Conservation (phyloP, 306 rosid species). For the Leucaena leucocephala region DNA sequence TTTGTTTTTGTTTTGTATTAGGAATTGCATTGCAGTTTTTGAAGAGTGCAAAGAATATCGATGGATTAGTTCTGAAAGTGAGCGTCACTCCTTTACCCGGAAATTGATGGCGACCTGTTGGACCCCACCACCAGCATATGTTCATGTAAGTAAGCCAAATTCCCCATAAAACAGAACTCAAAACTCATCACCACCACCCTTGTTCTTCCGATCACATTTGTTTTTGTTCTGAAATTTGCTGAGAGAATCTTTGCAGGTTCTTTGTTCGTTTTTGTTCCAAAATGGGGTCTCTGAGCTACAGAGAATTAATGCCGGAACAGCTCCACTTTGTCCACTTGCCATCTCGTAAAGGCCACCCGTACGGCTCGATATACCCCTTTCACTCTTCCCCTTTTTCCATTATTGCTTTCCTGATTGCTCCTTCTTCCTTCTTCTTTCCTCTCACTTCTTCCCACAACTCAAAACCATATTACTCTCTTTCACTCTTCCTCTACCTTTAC, state of each 20-base stretch:
- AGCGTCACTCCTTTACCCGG: slow-evolving; percentile 32
- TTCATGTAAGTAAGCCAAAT: slow-evolving; percentile 8
- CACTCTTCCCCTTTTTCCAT: neutral
- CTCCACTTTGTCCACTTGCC: slow-evolving; percentile 20
- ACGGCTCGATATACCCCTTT: slow-evolving; percentile 17
- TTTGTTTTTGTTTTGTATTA: too few relatives aligned
- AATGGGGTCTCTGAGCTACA: neutral
- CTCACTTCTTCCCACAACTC: too few relatives aligned
- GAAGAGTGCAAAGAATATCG: slow-evolving; percentile 21
- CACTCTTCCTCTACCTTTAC: too few relatives aligned
- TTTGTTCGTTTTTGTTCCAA: slow-evolving; percentile 22
- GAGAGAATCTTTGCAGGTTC: slow-evolving; percentile 56
- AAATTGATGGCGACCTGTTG: slow-evolving; percentile 41
- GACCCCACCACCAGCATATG: slow-evolving; percentile 35
- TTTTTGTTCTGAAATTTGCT: neutral
- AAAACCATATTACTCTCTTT: too few relatives aligned
- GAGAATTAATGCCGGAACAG: slow-evolving; percentile 29
- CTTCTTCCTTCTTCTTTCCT: neutral
- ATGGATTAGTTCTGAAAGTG: slow-evolving; percentile 7
- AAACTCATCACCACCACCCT: slow-evolving; percentile 1
- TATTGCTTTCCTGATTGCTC: slow-evolving; percentile 45
- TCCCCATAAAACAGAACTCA: neutral
- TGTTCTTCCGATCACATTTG: too few relatives aligned
- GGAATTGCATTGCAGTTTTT: neutral
- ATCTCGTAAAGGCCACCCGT: neutral